These are phyloP conservation scores for Fistulinella prunicolor DNA, from an alignment of 768 basidiomycete genomes.

Conservation along the genomic window DNA sequence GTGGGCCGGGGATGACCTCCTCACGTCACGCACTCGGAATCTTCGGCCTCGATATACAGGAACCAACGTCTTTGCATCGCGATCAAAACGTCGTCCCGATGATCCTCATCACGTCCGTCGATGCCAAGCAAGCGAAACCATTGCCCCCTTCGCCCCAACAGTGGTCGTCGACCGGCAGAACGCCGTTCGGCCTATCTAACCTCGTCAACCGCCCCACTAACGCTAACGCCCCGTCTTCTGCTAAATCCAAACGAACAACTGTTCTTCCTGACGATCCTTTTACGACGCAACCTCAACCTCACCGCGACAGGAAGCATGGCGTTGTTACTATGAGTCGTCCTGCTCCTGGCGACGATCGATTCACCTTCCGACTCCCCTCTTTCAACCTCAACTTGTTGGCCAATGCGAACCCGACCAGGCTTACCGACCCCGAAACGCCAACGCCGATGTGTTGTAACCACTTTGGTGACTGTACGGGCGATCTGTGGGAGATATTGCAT, in stretches of 20 bases:
- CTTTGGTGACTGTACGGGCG: conserved; percentile 21
- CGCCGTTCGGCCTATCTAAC: conserved; percentile 14
- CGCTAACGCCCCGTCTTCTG: not conserved
- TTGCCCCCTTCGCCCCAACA: conserved; percentile 13
- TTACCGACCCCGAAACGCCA: conserved; percentile 20
- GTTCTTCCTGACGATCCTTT: conserved; percentile 17
- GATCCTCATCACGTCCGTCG: conserved; percentile 27
- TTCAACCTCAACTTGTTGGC: not conserved
- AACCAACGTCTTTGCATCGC: not conserved
- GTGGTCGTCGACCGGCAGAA: conserved; percentile 1
- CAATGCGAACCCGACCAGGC: not conserved
- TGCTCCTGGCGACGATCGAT: not conserved
- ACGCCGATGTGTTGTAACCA: conserved; percentile 26
- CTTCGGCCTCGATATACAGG: not conserved
- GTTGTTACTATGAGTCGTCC: not conserved
- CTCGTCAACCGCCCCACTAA: conserved; percentile 8
- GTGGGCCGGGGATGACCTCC: not conserved
- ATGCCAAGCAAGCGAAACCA: conserved; percentile 22
- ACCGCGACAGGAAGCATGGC: not conserved
- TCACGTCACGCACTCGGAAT: not conserved
- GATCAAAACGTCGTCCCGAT: conserved; percentile 14
- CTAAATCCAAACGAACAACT: not conserved
- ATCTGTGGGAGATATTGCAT: conserved; percentile 26
- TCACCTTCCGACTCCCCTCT: conserved; percentile 16
- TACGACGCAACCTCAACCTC: not conserved